These are phyloP conservation scores for Epichloe uncinata DNA, from an alignment of 2,329 filamentous ascomycete species.

Conservation along the genomic window DNA sequence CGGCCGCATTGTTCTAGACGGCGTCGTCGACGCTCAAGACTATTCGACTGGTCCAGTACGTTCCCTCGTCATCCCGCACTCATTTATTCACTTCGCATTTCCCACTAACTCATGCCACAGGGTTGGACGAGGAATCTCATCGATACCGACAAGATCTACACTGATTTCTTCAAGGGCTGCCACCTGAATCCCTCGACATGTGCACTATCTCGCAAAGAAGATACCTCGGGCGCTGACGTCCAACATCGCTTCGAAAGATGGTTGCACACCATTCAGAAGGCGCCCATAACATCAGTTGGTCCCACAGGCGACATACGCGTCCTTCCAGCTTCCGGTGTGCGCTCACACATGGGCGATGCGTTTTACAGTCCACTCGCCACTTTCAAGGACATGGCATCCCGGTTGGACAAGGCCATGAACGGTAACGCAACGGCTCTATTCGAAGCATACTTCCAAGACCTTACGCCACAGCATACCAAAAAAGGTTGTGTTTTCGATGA, in stretches of 20 bases:
- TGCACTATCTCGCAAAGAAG: conserved; percentile 1
- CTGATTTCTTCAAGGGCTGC: conserved; percentile 19
- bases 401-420: conserved; percentile 2
- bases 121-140: conserved; percentile 18
- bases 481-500: not conserved
- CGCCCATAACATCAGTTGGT: conserved; percentile 12
- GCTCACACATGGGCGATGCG: conserved; percentile 10
- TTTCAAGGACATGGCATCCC: conserved; percentile 3
- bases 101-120: not conserved
- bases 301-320: conserved; percentile 7
- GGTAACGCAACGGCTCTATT: not conserved
- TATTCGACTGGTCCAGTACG: conserved; percentile 18
- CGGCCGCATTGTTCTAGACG: conserved; percentile 24
- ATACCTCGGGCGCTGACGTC: conserved; percentile 5
- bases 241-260: conserved; percentile 14
- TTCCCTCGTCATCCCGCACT: not conserved
- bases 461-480: not conserved
- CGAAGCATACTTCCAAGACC: not conserved
- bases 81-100: not conserved
- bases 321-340: conserved; percentile 12
- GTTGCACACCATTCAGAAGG: conserved; percentile 9
- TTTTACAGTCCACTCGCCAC: conserved; percentile 17
- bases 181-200: conserved; percentile 10
- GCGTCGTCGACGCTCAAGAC: conserved; percentile 15
- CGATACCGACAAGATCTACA: conserved; percentile 18